Evolutionary conservation across 1,284 basidiomycete species (phyloP).

Genomic region (Sporisorium exsertum): DNA sequence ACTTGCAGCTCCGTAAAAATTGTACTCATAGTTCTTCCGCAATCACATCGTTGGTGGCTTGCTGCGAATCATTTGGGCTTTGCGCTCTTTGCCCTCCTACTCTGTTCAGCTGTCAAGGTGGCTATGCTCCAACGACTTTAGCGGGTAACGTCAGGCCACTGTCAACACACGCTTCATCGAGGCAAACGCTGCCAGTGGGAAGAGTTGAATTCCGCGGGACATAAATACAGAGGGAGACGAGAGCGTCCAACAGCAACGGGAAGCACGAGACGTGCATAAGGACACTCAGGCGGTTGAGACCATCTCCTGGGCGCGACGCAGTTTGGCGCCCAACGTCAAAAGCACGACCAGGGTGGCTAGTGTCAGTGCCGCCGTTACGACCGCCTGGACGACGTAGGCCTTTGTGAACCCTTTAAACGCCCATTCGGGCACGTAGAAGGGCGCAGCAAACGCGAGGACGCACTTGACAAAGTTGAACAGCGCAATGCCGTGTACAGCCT

Average conservation of each 20-base stretch:
- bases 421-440: slow-evolving; percentile 69
- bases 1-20: background rate
- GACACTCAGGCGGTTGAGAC: slow-evolving; percentile 23
- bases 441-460: slow-evolving; percentile 68
- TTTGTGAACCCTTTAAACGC: slow-evolving; percentile 55
- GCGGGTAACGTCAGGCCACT: background rate
- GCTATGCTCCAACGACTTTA: no score
- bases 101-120: background rate
- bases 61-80: no score
- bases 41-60: no score
- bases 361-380: slow-evolving; percentile 61
- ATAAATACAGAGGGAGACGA: background rate
- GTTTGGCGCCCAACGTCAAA: slow-evolving; percentile 45
- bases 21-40: slow-evolving; percentile 23
- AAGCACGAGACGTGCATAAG: background rate
- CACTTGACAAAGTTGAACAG: slow-evolving; percentile 70
- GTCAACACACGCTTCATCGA: background rate
- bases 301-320: slow-evolving; percentile 49
- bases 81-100: background rate
- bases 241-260: background rate
- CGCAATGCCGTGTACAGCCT: slow-evolving; percentile 67
- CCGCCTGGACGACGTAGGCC: slow-evolving; percentile 64
- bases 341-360: slow-evolving; percentile 44
- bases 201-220: background rate
- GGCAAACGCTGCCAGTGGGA: background rate